phyloP scores from a whole-genome alignment of 2,329 filamentous ascomycete species.

The Claviceps capensis region DNA sequence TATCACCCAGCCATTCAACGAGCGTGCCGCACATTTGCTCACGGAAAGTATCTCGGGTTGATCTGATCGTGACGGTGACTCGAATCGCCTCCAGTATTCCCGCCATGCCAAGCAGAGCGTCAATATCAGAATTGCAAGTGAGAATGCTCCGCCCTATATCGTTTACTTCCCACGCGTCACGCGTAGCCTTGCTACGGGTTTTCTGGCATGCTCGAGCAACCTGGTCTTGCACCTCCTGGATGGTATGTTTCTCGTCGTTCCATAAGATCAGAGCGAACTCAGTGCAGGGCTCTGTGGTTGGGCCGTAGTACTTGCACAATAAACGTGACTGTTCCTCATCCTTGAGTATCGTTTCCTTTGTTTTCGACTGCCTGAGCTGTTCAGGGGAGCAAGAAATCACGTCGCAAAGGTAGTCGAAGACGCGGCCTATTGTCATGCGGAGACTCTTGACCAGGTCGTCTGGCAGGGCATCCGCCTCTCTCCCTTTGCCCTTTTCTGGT shows the following conservation, averaged over 20 bases:
- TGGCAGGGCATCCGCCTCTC: constrained; percentile 47
- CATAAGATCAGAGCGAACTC: constrained; percentile 82
- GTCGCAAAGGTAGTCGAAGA: constrained; percentile 91
- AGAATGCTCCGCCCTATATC: constrained; percentile 77
- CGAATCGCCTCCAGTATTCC: constrained; percentile 89
- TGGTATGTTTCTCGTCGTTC: constrained; percentile 98
- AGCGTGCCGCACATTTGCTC: constrained; percentile 99
- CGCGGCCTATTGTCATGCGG: constrained; percentile 70
- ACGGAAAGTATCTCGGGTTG: constrained; percentile 84
- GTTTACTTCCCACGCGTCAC: constrained; percentile 78
- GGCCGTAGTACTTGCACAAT: constrained; percentile 56
- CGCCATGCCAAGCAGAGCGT: constrained; percentile 61
- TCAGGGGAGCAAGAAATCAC: constrained; percentile 96
- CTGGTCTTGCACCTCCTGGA: constrained; percentile 79
- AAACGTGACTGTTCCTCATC: constrained; percentile 75
- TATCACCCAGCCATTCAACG: constrained; percentile 90
- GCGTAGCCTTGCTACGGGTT: constrained; percentile 51
- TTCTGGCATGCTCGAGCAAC: constrained; percentile 79
- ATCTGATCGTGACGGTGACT: constrained; percentile 87
- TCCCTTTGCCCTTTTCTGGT: constrained; percentile 47
- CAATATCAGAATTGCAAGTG: constrained; percentile 59
- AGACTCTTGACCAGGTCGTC: constrained; percentile 65
- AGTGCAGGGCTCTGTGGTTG: constrained; percentile 24
- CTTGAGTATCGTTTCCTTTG: constrained; percentile 61
- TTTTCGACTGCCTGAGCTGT: constrained; percentile 77